These are phyloP conservation scores for Eucalyptus polybractea DNA, from an alignment of 345 rosid species.

Conservation along the genomic window DNA sequence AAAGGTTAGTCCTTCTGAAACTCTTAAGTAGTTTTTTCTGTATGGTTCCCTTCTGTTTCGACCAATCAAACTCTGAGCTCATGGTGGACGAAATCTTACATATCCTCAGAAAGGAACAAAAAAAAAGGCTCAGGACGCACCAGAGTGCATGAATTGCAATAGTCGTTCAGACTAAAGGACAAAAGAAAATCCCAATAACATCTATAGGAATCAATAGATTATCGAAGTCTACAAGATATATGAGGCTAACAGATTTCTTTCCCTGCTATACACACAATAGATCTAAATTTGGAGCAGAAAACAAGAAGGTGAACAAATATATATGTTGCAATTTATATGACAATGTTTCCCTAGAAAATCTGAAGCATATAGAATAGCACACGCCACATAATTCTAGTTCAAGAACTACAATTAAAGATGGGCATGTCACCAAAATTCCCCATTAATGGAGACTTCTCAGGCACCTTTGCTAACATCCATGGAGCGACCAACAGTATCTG, in stretches of 20 bases:
- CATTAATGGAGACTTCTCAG: not conserved
- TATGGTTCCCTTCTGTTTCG: not conserved
- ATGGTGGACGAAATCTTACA: not conserved
- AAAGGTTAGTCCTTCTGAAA: not conserved
- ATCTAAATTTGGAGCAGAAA: not conserved
- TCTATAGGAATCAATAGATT: not conserved
- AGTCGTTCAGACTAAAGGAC: not conserved
- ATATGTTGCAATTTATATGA: not conserved
- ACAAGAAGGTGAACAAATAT: not conserved
- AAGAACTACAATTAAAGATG: not conserved
- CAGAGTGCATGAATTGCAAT: not conserved
- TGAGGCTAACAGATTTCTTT: not conserved
- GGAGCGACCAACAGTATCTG: constrained; percentile 62
- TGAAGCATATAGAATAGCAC: not conserved
- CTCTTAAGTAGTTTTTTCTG: not conserved
- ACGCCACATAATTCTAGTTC: not conserved
- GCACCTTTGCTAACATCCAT: constrained; percentile 75
- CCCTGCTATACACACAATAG: not conserved
- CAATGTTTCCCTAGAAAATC: not conserved
- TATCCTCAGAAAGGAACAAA: not conserved
- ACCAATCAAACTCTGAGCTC: not conserved
- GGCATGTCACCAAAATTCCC: not conserved
- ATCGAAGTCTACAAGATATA: not conserved
- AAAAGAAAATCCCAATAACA: not conserved
- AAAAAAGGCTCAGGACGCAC: not conserved